Percentiles rank a stretch among this genome's conserved stretches.
These are phyloP conservation scores for Fusarium ambrosium DNA, from an alignment of 2,329 filamentous ascomycete species.

Conservation along the genomic window DNA sequence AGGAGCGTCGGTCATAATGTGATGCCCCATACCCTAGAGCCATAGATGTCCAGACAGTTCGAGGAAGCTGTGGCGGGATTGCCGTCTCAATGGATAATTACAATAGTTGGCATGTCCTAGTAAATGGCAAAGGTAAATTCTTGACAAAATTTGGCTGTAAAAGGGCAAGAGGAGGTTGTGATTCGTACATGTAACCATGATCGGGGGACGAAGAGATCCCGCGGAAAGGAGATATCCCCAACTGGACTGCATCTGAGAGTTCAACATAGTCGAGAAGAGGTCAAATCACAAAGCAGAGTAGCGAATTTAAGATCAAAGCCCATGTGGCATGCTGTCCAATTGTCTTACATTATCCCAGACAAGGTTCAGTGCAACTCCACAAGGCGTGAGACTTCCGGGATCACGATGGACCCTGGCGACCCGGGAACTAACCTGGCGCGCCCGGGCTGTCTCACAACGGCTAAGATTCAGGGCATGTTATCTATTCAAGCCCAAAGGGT, in stretches of 20 bases:
- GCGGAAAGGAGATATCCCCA: background rate
- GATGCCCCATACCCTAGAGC: background rate
- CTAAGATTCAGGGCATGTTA: background rate
- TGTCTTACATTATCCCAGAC: background rate
- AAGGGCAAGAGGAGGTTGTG: background rate
- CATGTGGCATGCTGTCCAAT: background rate
- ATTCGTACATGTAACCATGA: background rate
- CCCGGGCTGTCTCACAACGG: background rate
- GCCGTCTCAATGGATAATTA: background rate
- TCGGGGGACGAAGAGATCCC: background rate
- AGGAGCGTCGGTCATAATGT: background rate
- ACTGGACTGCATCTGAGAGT: background rate
- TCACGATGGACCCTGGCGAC: background rate
- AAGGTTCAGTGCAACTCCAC: background rate
- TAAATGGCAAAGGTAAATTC: background rate
- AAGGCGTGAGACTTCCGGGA: background rate
- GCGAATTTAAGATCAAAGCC: background rate
- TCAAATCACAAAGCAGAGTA: background rate
- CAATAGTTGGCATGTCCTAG: background rate
- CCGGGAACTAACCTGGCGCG: background rate
- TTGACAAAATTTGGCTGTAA: background rate
- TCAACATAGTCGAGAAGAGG: background rate
- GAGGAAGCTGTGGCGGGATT: background rate
- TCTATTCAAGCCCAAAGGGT: background rate
- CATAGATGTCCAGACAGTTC: background rate